Evolutionary conservation across 192 early-diverging fungal genomes (phyloP), one percentile per base, ranked within the genome.

Genomic region (Fimicolochytrium jonesii): DNA sequence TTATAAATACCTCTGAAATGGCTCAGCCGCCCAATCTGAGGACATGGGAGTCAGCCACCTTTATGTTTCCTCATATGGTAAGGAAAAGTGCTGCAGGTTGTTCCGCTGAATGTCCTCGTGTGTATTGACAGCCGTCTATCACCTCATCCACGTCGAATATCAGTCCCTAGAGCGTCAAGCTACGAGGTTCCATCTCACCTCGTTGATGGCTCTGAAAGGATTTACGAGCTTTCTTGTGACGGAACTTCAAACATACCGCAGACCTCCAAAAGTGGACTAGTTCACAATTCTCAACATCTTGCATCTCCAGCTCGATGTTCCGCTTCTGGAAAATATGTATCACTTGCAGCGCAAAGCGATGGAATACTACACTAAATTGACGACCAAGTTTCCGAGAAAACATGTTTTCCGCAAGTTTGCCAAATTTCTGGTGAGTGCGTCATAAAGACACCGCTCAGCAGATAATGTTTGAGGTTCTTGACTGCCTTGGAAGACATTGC

Each of bases 151-250:
- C 22, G 51, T 55, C 32, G 53, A 55, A 20, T 33, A 37, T 33
- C 53, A 55, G 32, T 55, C 53, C 5, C 10, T 55, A 34, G 53
- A 55, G 18, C 29, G 53, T 6, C 53, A 55, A 37, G 53, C 53
- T 2, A 55, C 36, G 11, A n/a, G 15, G 13, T 55, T 34, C 4
- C 53, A 55, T 18, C 26, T 55, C n/a, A 34, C 31, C 3, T 55
- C 53, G 33, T 18, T 55, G 36, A 18, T 55, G 4, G 53, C 53
- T 18, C 32, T 55, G 4, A 55, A 55, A 37, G 35, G 4, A 4
- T 55, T 55, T 37, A 36, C 32, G 53, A 33, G 32, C 3, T 55
- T 37, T 26, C 53, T 55, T 10, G 18, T 34, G 11, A 10, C 31
- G 4, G 53, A 55, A n/a, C 11, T n/a, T n/a, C 32, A 36, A 28